Conservation (phyloP, 164 flowering plant genomes). For the Hamamelis virginiana region DNA sequence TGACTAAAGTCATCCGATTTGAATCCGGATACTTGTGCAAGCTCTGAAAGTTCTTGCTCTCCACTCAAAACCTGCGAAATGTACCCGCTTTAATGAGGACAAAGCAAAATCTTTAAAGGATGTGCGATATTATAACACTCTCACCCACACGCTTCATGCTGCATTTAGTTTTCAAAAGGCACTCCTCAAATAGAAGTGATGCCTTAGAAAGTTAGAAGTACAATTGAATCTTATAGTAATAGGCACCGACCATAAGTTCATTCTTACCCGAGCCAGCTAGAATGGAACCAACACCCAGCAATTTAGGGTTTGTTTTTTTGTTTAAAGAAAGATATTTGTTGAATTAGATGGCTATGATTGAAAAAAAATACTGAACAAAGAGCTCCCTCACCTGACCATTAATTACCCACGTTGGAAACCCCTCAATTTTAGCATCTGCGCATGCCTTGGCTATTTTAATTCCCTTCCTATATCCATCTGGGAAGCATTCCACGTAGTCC, state of each 20-base stretch:
- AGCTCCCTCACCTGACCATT: conserved; percentile 71
- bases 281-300: neutral
- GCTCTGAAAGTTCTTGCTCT: conserved; percentile 58
- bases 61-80: conserved; percentile 71
- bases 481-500: conserved; percentile 94
- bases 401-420: conserved; percentile 93
- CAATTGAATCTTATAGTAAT: neutral
- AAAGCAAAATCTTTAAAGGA: neutral
- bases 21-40: conserved; percentile 64
- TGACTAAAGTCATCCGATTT: conserved; percentile 23
- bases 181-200: neutral
- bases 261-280: neutral
- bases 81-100: neutral
- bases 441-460: conserved; percentile 63
- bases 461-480: conserved; percentile 75
- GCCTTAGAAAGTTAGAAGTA: neutral
- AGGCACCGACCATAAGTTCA: neutral
- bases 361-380: neutral
- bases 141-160: neutral
- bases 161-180: neutral
- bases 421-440: conserved; percentile 61
- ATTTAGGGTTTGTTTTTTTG: no score
- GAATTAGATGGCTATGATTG: neutral
- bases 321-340: neutral
- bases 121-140: neutral